Base-by-base conservation (phyloP, 2,329 filamentous ascomycete species). In the Aspergillus ibericus region DNA sequence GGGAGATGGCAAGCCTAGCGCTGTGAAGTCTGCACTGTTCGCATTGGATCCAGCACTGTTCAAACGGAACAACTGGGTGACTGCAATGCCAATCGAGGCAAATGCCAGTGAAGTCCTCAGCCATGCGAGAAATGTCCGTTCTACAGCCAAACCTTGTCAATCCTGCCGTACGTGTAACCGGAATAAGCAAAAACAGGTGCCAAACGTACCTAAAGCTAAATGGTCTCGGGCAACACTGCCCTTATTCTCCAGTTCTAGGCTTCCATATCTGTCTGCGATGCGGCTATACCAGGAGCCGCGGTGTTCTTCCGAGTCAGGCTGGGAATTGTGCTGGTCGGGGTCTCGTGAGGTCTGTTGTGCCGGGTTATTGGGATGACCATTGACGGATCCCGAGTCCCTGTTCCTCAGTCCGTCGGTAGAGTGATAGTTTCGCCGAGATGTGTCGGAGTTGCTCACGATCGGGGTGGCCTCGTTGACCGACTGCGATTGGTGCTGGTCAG, bases 71-170 rank as follows among this genome's bases (percentile, higher is more conserved):
- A 88, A 81, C 65, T 88, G 86, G 1, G 86, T 88, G 42, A 88
- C 79, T 22, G 86, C 86, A 46, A 88, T 86, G 55, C 86, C 86
- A 66, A 88, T 88, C 56, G 80, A 83, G 15, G 86, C 86, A 69
- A 88, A 88, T 53, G 84, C 84, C 54, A 88, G 79, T 13, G 84
- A 87, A 15, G 86, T 88, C 55, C 86, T 82, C 59, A 88, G 80
- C 86, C 86, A 88, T 62, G 86, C 86, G 42, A 88, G 79, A 72
- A 88, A 88, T n/a, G 86, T 88, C 40, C 86, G 82, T 72, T 88
- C 86, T 86, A 63, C 42, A 56, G 48, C 22, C n/a, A n/a, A 40
- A 49, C 18, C 44, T 16, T 47, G 52, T 59, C 22, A 20, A 27
- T 15, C 64, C 13, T 25, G 32, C 46, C 36, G 42, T 42, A 56